Evolutionary conservation across 345 rosid species (phyloP).

Genomic region (Noccaea bulbosa): DNA sequence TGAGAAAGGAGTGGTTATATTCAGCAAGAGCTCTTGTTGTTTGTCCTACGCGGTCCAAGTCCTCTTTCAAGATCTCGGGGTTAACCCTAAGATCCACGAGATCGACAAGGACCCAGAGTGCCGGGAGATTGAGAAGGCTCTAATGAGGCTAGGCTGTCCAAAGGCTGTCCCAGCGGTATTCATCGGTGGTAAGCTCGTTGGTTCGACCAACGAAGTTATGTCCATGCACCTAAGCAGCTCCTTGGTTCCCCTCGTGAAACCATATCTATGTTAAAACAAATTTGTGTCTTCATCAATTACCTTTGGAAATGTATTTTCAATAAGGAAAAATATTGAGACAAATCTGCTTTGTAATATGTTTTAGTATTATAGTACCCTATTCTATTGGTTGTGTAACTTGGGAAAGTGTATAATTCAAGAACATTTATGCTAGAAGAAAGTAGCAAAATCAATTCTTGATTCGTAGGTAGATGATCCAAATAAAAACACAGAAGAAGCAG

Average conservation of each 20-base stretch:
- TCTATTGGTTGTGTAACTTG: constrained; percentile 29
- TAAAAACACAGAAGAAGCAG: constrained; percentile 15
- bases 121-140: constrained; percentile 74
- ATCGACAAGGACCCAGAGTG: constrained; percentile 75
- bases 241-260: constrained; percentile 61
- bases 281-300: neutral
- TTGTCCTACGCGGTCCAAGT: constrained; percentile 70
- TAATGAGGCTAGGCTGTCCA: constrained; percentile 66
- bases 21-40: constrained; percentile 86
- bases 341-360: constrained; percentile 17
- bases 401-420: constrained; percentile 2
- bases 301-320: constrained; percentile 11
- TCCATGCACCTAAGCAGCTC: constrained; percentile 72
- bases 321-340: constrained; percentile 8
- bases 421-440: neutral
- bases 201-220: constrained; percentile 85
- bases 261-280: constrained; percentile 45
- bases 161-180: constrained; percentile 75
- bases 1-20: constrained; percentile 71
- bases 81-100: constrained; percentile 60
- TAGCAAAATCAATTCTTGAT: neutral
- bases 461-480: constrained; percentile 9
- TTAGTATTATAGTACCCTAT: constrained; percentile 10
- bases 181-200: constrained; percentile 72
- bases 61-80: constrained; percentile 73